A percentile compares a stretch with the other conserved stretches of the same genome.
phyloP scores from a whole-genome alignment of 441 rosid species.

The Erodium moschatum region DNA sequence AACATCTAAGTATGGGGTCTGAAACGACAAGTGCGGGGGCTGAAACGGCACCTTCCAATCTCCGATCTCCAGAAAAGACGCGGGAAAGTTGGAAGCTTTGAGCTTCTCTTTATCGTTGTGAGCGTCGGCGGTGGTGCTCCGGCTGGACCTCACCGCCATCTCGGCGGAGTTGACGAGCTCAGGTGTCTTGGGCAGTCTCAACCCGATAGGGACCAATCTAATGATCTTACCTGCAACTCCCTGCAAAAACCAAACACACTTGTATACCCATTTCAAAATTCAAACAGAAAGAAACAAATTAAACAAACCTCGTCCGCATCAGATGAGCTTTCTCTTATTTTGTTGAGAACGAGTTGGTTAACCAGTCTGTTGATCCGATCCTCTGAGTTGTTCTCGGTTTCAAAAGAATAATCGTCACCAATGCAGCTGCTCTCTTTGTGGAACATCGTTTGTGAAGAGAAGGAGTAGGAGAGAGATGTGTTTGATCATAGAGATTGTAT shows the following conservation, averaged over 20 bases:
- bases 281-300: too few species aligned
- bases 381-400: not conserved
- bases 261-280: too few species aligned
- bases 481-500: too few species aligned
- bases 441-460: too few species aligned
- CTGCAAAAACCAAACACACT: not conserved
- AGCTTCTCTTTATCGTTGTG: conserved; percentile 21
- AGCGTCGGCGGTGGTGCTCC: too few species aligned
- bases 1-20: too few species aligned
- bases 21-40: too few species aligned
- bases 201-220: not conserved
- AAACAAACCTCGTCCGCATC: not conserved
- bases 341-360: not conserved
- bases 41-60: not conserved
- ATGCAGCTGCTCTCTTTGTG: too few species aligned
- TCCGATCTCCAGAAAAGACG: conserved; percentile 34
- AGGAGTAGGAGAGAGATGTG: too few species aligned
- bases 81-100: conserved; percentile 37
- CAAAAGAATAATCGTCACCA: not conserved
- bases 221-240: not conserved
- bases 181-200: conserved; percentile 1
- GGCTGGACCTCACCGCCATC: not conserved
- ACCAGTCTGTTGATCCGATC: not conserved
- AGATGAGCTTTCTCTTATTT: not conserved
- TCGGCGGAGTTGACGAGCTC: not conserved